Conservation (phyloP, 2,329 filamentous ascomycete species). For the Cladobotryum protrusum region DNA sequence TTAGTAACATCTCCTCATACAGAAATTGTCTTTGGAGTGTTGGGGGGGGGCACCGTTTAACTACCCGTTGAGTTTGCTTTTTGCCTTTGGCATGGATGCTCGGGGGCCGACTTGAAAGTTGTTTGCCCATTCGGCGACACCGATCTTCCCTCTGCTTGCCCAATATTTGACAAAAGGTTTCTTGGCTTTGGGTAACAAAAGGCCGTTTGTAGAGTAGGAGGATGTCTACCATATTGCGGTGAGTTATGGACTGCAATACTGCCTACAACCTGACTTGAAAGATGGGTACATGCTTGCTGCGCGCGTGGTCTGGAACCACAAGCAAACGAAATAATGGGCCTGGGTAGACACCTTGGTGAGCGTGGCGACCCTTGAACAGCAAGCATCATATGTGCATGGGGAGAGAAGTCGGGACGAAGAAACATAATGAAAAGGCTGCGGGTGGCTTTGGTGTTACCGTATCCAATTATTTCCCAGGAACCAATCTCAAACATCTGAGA, state of each 20-base stretch:
- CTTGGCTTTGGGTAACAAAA: too few relatives aligned
- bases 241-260: too few relatives aligned
- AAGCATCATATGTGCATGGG: background rate
- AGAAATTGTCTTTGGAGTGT: background rate
- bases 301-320: too few relatives aligned
- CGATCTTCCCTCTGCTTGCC: background rate
- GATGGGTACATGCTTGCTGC: too few relatives aligned
- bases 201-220: too few relatives aligned
- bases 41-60: background rate
- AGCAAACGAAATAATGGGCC: background rate
- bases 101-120: background rate
- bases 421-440: background rate
- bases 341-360: too few relatives aligned
- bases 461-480: background rate
- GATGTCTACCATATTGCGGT: too few relatives aligned
- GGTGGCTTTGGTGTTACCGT: background rate
- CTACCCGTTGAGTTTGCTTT: background rate
- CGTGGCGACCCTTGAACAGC: too few relatives aligned
- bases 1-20: background rate
- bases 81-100: background rate
- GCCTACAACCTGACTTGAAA: too few relatives aligned
- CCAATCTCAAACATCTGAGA: background rate
- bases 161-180: too few relatives aligned
- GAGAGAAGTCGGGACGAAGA: background rate
- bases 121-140: background rate